These are phyloP conservation scores for Russula brevipes DNA, from an alignment of 768 basidiomycete species.

Conservation along the genomic window DNA sequence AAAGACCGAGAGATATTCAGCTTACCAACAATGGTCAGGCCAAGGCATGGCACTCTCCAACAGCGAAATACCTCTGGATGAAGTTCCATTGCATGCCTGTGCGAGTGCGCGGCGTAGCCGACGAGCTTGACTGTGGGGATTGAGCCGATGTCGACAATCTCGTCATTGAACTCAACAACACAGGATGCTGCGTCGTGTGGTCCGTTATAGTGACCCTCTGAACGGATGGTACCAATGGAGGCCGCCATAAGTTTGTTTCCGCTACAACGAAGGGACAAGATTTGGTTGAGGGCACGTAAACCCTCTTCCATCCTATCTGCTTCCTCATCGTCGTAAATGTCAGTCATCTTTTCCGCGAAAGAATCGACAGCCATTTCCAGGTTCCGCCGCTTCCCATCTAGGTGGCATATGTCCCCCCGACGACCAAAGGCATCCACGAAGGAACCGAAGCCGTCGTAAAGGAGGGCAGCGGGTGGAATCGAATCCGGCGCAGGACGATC, in stretches of 20 bases:
- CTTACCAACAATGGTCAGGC: background rate
- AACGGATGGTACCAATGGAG: background rate
- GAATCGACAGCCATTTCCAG: background rate
- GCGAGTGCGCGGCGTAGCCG: background rate
- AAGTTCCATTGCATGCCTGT: background rate
- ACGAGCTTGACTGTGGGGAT: background rate
- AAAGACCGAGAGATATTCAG: background rate
- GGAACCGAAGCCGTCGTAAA: background rate
- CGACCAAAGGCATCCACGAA: background rate
- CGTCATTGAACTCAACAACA: background rate
- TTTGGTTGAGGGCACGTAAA: background rate
- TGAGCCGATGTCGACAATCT: background rate
- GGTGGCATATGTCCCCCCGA: too few relatives aligned
- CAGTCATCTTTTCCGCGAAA: background rate
- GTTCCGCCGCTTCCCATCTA: background rate
- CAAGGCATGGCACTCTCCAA: slow-evolving; percentile 8
- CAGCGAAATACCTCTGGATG: background rate
- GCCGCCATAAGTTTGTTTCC: background rate
- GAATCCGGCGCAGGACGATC: background rate
- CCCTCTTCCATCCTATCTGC: background rate
- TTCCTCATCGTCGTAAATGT: background rate
- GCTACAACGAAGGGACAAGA: background rate
- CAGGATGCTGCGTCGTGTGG: background rate
- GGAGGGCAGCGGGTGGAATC: background rate
- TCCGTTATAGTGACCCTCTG: background rate